Base-by-base conservation (phyloP, 768 basidiomycete genomes). In the Mycena alexandri region DNA sequence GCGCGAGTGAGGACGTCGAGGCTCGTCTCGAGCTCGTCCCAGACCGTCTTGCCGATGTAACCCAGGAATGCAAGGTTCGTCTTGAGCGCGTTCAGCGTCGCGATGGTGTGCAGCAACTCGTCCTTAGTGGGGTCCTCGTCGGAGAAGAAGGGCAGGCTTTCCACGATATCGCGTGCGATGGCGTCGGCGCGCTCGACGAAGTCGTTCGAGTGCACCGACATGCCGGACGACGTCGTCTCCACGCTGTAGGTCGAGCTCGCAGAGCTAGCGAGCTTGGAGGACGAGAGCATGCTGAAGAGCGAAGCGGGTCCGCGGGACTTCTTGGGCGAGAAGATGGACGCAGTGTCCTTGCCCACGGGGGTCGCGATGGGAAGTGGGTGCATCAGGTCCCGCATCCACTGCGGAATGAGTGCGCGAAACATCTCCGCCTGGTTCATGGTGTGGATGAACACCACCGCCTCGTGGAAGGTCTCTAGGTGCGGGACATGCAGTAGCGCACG, bases 381-480 rank as follows among this genome's bases (percentile, higher is more conserved):
- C 72, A 79, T 78, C 16, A 79, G 38, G 67, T 80, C 80, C 5
- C 77, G 72, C 36, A 82, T 76, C 80, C 81, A 82, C 62, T 79
- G 77, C 1, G 82, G 81, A 33, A 83, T 72, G 17, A 81, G 43
- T 13, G 64, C 70, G 22, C 80, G 67, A 60, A 83, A 79, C n/a
- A 83, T 54, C 46, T 77, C 78, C 10, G 76, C 79, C 62, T 79
- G 79, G 59, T 83, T 80, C 65, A 75, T 75, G 5, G 80, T 82
- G 66, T 83, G 82, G 3, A 83, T 61, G 59, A 78, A 83, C 13
- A 79, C 72, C 43, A 83, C 70, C 43, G 81, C 63, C 55, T 79
- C 79, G 2, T 73, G 74, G 71, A 81, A 79, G 11, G 79, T 79
- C 38, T 77, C 72, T 25, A 82, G 64, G 55, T 79, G 74, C 0